A percentile compares a stretch with the other conserved stretches of the same genome.
phyloP scores from a whole-genome alignment of 345 rosid species.

The Xanthoceras sorbifolium region DNA sequence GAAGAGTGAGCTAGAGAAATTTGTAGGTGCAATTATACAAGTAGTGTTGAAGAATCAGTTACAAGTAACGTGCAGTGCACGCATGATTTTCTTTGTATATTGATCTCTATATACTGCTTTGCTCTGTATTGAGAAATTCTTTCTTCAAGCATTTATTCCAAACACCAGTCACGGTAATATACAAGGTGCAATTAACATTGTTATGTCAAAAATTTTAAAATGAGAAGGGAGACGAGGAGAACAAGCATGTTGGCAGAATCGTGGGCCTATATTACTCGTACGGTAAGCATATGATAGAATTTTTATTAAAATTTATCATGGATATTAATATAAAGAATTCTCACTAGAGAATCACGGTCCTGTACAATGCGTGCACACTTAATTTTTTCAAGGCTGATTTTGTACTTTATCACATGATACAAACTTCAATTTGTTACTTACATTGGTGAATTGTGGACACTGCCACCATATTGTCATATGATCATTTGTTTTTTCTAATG shows the following conservation, averaged over 20 bases:
- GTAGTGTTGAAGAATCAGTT: conserved; percentile 74
- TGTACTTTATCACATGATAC: too few relatives aligned
- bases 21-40: conserved; percentile 97
- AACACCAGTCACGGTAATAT: conserved; percentile 94
- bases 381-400: too few relatives aligned
- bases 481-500: background rate
- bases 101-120: too few relatives aligned
- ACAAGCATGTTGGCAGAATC: conserved; percentile 91
- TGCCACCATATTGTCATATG: too few relatives aligned
- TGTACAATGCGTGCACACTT: too few relatives aligned
- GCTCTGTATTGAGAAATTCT: background rate
- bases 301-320: too few relatives aligned
- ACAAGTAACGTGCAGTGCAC: too few relatives aligned
- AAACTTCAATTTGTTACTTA: background rate
- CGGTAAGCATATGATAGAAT: conserved; percentile 38
- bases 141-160: conserved; percentile 62
- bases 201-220: conserved; percentile 95
- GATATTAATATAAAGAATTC: too few relatives aligned
- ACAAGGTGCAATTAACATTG: conserved; percentile 98
- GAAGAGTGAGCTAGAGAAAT: conserved; percentile 96
- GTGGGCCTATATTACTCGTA: conserved; percentile 92
- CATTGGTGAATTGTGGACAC: too few relatives aligned
- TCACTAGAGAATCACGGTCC: too few relatives aligned
- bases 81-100: too few relatives aligned
- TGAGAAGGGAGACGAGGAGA: conserved; percentile 81